A percentile compares a stretch with the other conserved stretches of the same genome.
Evolutionary conservation across 441 rosid genomes (phyloP).

Genomic region (Eruca vesicaria): DNA sequence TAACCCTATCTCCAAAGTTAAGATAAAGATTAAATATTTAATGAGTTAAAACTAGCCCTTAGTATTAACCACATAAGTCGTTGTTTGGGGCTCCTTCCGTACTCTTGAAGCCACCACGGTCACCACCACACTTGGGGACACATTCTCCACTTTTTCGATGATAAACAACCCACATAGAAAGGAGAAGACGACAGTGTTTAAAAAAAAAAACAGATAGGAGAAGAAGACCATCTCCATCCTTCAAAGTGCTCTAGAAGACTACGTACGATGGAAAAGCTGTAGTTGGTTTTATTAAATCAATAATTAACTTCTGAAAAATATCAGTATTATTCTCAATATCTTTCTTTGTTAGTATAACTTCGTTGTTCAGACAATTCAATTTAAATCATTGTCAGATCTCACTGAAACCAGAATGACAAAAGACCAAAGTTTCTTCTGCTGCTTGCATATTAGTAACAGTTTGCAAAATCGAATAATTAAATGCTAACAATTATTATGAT

Average conservation of each 20-base stretch:
- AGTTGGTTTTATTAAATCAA: no score
- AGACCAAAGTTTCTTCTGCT: constrained; percentile 4
- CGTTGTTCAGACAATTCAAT: not conserved
- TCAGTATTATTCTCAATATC: not conserved
- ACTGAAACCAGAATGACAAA: not conserved
- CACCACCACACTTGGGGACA: no score
- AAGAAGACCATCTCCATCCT: not conserved
- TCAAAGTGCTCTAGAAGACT: not conserved
- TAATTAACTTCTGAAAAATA: no score
- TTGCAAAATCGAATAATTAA: not conserved
- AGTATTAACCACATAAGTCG: no score
- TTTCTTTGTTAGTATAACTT: not conserved
- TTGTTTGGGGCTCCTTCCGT: no score
- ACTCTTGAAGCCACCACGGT: no score
- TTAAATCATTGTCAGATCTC: not conserved
- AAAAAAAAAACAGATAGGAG: no score
- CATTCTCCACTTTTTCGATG: no score
- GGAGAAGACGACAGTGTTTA: not conserved
- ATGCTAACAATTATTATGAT: not conserved
- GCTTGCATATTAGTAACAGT: constrained; percentile 8
- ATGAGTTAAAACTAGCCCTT: no score
- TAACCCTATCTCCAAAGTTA: no score
- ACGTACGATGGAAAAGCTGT: not conserved
- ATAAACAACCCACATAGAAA: not conserved
- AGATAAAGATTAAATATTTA: no score